Conservation (phyloP, 2,329 filamentous ascomycete genomes). For the Fusarium caatingaense region DNA sequence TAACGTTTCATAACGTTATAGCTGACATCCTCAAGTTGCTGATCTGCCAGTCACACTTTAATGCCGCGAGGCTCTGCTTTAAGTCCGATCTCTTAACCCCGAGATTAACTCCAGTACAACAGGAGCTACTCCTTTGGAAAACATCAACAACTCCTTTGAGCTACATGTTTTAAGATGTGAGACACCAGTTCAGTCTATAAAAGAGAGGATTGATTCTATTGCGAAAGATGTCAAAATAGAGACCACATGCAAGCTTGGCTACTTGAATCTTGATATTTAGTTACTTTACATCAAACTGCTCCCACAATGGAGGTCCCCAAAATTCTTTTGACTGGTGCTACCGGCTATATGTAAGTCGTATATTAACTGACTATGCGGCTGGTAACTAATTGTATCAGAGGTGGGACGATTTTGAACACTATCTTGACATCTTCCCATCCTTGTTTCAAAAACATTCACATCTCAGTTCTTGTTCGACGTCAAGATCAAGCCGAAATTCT, state of each 20-base stretch:
- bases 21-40: background rate
- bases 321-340: constrained; percentile 15
- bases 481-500: background rate
- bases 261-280: rapidly evolving
- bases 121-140: background rate
- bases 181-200: background rate
- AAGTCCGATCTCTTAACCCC: constrained; percentile 14
- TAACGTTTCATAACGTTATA: background rate
- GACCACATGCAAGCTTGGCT: background rate
- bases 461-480: background rate
- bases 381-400: background rate
- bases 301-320: background rate
- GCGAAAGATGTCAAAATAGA: background rate
- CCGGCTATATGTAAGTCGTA: constrained; percentile 1
- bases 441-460: background rate
- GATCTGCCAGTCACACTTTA: background rate
- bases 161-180: background rate
- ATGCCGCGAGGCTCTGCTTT: background rate
- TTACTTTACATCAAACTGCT: background rate
- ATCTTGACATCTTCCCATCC: background rate
- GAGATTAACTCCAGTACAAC: background rate
- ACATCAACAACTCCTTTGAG: background rate
- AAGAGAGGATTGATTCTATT: rapidly evolving
- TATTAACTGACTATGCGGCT: rapidly evolving
- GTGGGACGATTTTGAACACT: constrained; percentile 2